Evolutionary conservation across 441 rosid genomes (phyloP).

Genomic region (Adansonia madagascariensis): DNA sequence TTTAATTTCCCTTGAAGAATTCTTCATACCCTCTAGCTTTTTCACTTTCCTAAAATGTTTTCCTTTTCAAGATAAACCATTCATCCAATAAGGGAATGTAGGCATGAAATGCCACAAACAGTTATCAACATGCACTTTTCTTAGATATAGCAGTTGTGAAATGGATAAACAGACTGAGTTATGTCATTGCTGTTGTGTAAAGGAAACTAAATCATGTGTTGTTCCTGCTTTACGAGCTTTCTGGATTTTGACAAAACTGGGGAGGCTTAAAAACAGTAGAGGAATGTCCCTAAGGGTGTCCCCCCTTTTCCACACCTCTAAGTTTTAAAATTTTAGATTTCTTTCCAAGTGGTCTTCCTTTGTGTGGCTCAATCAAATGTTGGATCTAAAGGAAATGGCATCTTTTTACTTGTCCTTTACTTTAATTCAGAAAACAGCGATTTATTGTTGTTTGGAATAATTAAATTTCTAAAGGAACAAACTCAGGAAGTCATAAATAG

Average conservation of each 20-base stretch:
- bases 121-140: neutral
- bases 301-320: no score
- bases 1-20: neutral
- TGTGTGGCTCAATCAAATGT: no score
- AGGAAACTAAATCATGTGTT: neutral
- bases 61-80: neutral
- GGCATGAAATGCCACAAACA: neutral
- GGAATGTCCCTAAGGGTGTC: no score
- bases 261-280: no score
- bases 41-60: neutral
- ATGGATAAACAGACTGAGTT: neutral
- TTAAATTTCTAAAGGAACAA: neutral
- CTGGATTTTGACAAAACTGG: neutral
- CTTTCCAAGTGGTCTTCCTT: no score
- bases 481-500: neutral
- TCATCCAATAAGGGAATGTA: neutral
- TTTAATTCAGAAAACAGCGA: no score
- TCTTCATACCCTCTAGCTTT: neutral
- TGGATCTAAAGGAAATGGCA: no score
- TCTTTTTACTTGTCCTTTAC: no score
- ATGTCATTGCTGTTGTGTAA: neutral
- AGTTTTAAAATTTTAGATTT: no score
- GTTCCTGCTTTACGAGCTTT: neutral
- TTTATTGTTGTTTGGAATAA: neutral
- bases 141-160: neutral